A percentile compares a stretch with the other conserved stretches of the same genome.
phyloP scores from a whole-genome alignment of 2,329 filamentous ascomycete genomes.

The Trichoderma sp. region DNA sequence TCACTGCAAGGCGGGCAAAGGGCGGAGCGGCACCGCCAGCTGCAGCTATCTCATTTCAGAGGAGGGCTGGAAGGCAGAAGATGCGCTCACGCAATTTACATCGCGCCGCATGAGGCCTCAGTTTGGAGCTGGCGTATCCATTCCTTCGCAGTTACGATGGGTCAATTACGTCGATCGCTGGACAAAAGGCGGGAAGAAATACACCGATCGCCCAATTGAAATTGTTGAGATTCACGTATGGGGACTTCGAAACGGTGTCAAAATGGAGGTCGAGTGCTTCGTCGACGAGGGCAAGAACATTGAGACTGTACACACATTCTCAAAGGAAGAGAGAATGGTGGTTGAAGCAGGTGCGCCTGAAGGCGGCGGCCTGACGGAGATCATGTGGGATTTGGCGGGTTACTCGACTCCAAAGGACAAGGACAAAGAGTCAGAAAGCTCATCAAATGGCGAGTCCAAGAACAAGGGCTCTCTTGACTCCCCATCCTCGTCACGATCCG shows the following conservation, averaged over 20 bases:
- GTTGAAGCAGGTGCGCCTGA: slow-evolving; percentile 62
- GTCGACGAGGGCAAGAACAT: slow-evolving; percentile 89
- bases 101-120: slow-evolving; percentile 84
- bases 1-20: slow-evolving; percentile 97
- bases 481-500: neutral
- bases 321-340: slow-evolving; percentile 69
- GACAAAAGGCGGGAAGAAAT: slow-evolving; percentile 74
- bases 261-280: slow-evolving; percentile 82
- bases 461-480: slow-evolving; percentile 5
- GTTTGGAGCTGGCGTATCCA: slow-evolving; percentile 88
- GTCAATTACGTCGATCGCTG: slow-evolving; percentile 87
- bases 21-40: slow-evolving; percentile 83
- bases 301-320: slow-evolving; percentile 80
- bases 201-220: slow-evolving; percentile 81
- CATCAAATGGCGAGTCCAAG: slow-evolving; percentile 35
- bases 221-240: slow-evolving; percentile 88
- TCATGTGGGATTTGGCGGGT: slow-evolving; percentile 58
- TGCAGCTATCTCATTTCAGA: slow-evolving; percentile 91
- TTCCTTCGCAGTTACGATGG: slow-evolving; percentile 89
- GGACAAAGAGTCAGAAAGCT: slow-evolving; percentile 38
- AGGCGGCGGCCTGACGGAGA: slow-evolving; percentile 53
- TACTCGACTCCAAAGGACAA: slow-evolving; percentile 42
- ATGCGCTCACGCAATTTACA: slow-evolving; percentile 66
- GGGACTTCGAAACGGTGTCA: slow-evolving; percentile 86
- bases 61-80: slow-evolving; percentile 63